Percentiles rank a stretch among this genome's conserved stretches.
phyloP scores from a whole-genome alignment of 257 asterid genomes.

The Solanum clarkiae region DNA sequence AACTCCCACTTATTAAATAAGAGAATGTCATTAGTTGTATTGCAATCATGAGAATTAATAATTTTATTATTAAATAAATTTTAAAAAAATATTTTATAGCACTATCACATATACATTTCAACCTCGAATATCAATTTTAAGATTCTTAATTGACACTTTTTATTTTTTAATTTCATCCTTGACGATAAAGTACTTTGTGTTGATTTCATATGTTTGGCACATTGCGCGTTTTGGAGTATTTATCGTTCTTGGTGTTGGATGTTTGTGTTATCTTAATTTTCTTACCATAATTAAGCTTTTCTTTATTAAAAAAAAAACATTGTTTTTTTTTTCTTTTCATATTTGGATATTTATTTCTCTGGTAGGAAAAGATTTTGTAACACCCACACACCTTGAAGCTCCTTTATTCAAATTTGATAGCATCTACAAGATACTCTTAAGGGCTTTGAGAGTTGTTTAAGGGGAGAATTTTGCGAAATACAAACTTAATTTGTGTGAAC shows the following conservation, averaged over 20 bases:
- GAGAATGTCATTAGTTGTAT: background rate
- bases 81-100: too few species aligned
- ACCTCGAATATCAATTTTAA: background rate
- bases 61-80: too few species aligned
- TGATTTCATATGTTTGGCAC: background rate
- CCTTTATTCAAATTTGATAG: background rate
- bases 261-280: background rate
- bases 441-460: background rate
- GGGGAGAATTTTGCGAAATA: background rate
- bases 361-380: background rate
- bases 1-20: too few species aligned
- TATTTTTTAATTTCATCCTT: background rate
- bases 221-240: too few species aligned
- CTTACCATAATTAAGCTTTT: background rate
- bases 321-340: too few species aligned
- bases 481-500: background rate
- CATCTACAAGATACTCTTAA: background rate
- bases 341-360: too few species aligned
- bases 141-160: background rate
- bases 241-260: too few species aligned
- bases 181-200: background rate
- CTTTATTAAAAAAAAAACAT: too few species aligned
- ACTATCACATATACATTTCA: too few species aligned
- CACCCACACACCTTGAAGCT: background rate
- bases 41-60: background rate